phyloP scores from a whole-genome alignment of 2,329 filamentous ascomycete species.

The Metarhizium album region DNA sequence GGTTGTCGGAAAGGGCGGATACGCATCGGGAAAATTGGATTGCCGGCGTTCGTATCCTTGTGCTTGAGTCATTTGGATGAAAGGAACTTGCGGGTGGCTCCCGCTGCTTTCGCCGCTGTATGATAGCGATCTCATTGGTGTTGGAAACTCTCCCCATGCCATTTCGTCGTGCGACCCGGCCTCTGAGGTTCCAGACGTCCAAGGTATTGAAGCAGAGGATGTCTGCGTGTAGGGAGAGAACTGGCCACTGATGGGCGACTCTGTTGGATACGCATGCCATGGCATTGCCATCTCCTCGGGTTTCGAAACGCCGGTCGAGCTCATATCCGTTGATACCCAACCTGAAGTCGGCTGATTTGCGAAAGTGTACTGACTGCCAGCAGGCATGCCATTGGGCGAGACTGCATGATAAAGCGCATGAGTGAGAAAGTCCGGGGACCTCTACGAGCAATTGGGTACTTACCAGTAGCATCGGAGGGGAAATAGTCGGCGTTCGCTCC shows the following conservation, averaged over 20 bases:
- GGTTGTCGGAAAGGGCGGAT: slow-evolving; percentile 28
- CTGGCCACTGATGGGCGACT: slow-evolving; percentile 38
- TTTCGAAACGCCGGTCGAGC: slow-evolving; percentile 28
- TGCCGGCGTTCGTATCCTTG: slow-evolving; percentile 32
- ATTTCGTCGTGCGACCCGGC: slow-evolving; percentile 32
- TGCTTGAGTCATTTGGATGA: slow-evolving; percentile 28
- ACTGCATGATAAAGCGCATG: slow-evolving; percentile 15
- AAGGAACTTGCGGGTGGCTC: slow-evolving; percentile 26
- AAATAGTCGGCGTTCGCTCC: slow-evolving; percentile 25
- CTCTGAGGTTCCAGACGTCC: slow-evolving; percentile 28
- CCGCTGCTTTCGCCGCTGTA: slow-evolving; percentile 32
- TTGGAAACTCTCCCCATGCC: slow-evolving; percentile 32
- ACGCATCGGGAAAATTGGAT: slow-evolving; percentile 32
- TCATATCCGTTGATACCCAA: slow-evolving; percentile 36
- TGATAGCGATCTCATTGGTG: slow-evolving; percentile 35
- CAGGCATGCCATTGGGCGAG: slow-evolving; percentile 21
- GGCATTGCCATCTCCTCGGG: slow-evolving; percentile 29
- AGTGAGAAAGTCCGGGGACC: neutral
- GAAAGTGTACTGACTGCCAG: slow-evolving; percentile 27
- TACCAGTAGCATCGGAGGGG: slow-evolving; percentile 32
- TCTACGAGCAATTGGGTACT: slow-evolving; percentile 15
- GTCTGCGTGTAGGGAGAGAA: slow-evolving; percentile 39
- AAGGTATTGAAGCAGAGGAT: slow-evolving; percentile 27
- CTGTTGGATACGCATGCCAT: slow-evolving; percentile 40
- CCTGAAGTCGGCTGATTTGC: slow-evolving; percentile 25